Percentiles rank a stretch among this genome's conserved stretches.
These are phyloP conservation scores for Camelina laxa DNA, from an alignment of 345 rosid genomes.

Conservation along the genomic window DNA sequence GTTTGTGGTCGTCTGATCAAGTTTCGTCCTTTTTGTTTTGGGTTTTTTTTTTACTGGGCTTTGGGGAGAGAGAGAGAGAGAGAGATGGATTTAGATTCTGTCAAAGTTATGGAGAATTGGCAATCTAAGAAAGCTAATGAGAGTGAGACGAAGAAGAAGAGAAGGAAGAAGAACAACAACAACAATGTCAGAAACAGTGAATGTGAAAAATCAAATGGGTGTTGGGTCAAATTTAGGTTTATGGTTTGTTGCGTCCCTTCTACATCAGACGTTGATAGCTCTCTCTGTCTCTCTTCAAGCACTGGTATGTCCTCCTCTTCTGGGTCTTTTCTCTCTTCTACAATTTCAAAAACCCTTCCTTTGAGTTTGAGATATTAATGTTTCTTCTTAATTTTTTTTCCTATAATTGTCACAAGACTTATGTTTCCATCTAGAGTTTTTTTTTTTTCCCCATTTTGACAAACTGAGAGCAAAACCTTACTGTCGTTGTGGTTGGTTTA, in stretches of 20 bases:
- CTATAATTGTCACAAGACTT: conserved; percentile 17
- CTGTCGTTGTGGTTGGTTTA: conserved; percentile 35
- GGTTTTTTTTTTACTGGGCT: not conserved
- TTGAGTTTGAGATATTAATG: not conserved
- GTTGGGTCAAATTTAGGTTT: conserved; percentile 70
- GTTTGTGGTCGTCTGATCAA: conserved; percentile 27
- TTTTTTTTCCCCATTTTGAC: conserved; percentile 26
- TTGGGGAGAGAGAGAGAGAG: not conserved
- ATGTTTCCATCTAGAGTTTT: conserved; percentile 24
- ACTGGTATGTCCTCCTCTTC: conserved; percentile 48
- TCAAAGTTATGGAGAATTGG: conserved; percentile 38
- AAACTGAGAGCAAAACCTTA: conserved; percentile 11
- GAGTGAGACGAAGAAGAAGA: conserved; percentile 46
- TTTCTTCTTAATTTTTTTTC: conserved; percentile 1
- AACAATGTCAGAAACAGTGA: conserved; percentile 35
- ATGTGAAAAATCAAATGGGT: conserved; percentile 50
- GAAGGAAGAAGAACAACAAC: conserved; percentile 34
- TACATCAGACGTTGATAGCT: conserved; percentile 77
- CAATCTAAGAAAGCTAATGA: conserved; percentile 28
- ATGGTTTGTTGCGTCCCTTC: conserved; percentile 70
- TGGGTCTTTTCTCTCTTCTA: not conserved
- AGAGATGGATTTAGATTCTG: conserved; percentile 42
- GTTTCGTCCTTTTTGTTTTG: not conserved
- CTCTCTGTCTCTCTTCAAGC: conserved; percentile 56
- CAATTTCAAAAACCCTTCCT: conserved; percentile 13